Conservation (phyloP, 805 yeast species). For the Candida easanensis region DNA sequence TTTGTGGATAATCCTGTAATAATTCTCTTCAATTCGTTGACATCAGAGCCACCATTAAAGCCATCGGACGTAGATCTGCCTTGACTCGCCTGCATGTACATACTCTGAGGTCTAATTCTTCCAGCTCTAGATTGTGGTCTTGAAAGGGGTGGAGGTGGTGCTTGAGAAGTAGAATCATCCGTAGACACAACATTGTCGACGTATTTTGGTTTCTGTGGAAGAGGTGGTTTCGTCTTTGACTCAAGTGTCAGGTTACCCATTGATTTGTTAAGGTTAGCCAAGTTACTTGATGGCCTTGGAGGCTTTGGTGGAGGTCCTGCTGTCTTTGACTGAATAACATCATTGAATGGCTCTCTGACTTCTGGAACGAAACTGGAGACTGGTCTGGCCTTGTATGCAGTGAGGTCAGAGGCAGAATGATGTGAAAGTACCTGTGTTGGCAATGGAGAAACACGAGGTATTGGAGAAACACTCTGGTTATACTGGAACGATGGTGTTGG, state of each 20-base stretch:
- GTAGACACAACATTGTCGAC: constrained; percentile 29
- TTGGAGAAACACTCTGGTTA: too few relatives aligned
- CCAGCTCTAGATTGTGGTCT: constrained; percentile 4
- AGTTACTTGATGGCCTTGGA: constrained; percentile 18
- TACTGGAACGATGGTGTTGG: constrained; percentile 1
- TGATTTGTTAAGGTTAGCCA: constrained; percentile 20
- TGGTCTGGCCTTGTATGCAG: constrained; percentile 2
- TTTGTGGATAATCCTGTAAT: constrained; percentile 26
- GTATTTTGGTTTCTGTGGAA: constrained; percentile 22
- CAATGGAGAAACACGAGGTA: background rate
- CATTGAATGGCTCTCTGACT: constrained; percentile 9
- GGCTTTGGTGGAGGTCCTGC: constrained; percentile 20
- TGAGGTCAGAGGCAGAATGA: constrained; percentile 9
- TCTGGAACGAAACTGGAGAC: constrained; percentile 5
- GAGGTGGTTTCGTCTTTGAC: constrained; percentile 9
- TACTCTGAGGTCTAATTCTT: constrained; percentile 32
- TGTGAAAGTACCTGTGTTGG: constrained; percentile 1
- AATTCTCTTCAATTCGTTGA: constrained; percentile 25
- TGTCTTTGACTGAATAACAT: background rate
- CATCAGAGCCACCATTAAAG: constrained; percentile 3
- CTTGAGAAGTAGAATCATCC: constrained; percentile 8
- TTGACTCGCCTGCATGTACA: constrained; percentile 29
- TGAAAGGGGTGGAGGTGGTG: background rate
- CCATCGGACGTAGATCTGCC: constrained; percentile 12
- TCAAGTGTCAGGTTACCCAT: constrained; percentile 21